Evolutionary conservation across 2,329 filamentous ascomycete species (phyloP).

Genomic region (Aaosphaeria arxii): DNA sequence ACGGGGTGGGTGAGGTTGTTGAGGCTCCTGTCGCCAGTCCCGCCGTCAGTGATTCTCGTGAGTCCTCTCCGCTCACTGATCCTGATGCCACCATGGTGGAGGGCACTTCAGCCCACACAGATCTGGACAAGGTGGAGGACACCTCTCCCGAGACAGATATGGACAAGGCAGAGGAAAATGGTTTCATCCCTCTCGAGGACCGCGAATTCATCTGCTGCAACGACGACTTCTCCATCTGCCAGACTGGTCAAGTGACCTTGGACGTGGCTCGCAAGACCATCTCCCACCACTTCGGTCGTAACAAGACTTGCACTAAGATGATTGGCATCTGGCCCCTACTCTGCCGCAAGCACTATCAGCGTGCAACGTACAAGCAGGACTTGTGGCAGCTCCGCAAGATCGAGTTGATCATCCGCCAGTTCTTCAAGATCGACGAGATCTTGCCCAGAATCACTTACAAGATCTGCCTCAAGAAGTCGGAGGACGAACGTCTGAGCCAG

Average conservation of each 20-base stretch:
- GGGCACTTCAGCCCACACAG: too few species aligned
- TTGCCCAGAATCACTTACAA: slow-evolving; percentile 30
- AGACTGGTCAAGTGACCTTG: slow-evolving; percentile 32
- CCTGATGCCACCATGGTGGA: too few species aligned
- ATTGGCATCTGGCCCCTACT: slow-evolving; percentile 33
- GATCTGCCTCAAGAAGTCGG: slow-evolving; percentile 33
- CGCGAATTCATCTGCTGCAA: slow-evolving; percentile 33
- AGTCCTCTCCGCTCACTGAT: too few species aligned
- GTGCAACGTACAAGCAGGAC: slow-evolving; percentile 35
- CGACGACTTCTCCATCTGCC: slow-evolving; percentile 26
- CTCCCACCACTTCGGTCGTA: slow-evolving; percentile 39
- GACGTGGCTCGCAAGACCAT: slow-evolving; percentile 37
- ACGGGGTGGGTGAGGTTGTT: too few species aligned
- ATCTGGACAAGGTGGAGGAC: too few species aligned
- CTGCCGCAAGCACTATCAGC: slow-evolving; percentile 41
- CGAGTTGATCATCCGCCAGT: slow-evolving; percentile 29
- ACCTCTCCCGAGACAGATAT: too few species aligned
- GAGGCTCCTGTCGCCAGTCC: too few species aligned
- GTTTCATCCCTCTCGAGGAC: not conserved
- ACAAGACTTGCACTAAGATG: slow-evolving; percentile 34
- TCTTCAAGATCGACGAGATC: slow-evolving; percentile 27
- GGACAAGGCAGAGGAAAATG: too few species aligned
- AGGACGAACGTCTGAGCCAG: slow-evolving; percentile 29
- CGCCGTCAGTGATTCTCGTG: too few species aligned
- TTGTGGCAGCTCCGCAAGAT: slow-evolving; percentile 35